Percentiles rank a stretch among this genome's conserved stretches.
Conservation (phyloP, 176 grass and related monocot species). For the Zoysia pacifica region DNA sequence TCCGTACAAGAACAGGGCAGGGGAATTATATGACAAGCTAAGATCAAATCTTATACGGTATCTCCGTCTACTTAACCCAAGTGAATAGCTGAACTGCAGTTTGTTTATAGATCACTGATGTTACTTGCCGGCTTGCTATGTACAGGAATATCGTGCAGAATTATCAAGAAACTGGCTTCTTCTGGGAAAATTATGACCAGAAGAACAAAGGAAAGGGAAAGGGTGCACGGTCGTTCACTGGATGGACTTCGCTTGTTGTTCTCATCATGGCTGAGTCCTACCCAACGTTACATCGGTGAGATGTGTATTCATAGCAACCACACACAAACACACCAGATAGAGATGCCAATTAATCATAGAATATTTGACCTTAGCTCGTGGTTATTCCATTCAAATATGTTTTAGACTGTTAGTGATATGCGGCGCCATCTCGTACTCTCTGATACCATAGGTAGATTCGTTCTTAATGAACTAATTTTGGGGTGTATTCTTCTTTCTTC, state of each 20-base stretch:
- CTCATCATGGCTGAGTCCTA: constrained; percentile 87
- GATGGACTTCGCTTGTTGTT: constrained; percentile 87
- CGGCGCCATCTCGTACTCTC: not conserved
- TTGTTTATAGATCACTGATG: constrained; percentile 14
- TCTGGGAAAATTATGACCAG: constrained; percentile 96
- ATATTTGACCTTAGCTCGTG: not conserved
- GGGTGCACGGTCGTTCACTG: constrained; percentile 83
- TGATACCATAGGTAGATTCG: constrained; percentile 22
- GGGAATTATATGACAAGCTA: constrained; percentile 63
- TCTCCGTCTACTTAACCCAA: not conserved
- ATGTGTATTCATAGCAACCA: not conserved
- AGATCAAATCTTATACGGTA: constrained; percentile 94
- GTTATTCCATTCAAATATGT: not conserved
- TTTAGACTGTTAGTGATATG: not conserved
- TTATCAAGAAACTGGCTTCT: constrained; percentile 78
- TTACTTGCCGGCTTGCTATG: not conserved
- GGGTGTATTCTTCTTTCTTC: not conserved
- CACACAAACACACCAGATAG: not conserved
- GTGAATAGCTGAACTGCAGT: constrained; percentile 6
- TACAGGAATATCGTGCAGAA: constrained; percentile 79
- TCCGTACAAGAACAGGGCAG: constrained; percentile 63
- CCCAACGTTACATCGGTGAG: constrained; percentile 66
- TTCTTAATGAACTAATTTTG: not conserved
- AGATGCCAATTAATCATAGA: not conserved
- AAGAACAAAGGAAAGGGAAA: constrained; percentile 85